Base-by-base conservation (phyloP, 176 grass and related monocot species). In the Pontederia paniculata region DNA sequence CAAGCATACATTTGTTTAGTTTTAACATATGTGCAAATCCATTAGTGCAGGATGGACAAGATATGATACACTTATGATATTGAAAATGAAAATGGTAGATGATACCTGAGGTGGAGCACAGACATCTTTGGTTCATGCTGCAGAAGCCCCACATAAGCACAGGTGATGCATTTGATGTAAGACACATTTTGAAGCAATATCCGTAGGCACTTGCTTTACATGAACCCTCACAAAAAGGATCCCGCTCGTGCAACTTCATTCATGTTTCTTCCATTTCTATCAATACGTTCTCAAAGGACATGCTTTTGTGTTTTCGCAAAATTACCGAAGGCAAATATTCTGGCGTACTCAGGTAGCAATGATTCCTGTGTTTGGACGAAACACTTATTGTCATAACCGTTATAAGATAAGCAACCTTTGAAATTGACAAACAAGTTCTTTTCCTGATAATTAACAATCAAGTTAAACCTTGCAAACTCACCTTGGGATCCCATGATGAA, bases 241-340 rank as follows among this genome's bases (percentile, higher is more conserved):
- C 28, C 28, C 28, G 7, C 28, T 37, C 5, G 28, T 37, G 28
- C 28, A 2, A 37, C 28, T 37, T 37, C 28, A 37, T 37, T 37
- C 28, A 37, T 37, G 28, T 37, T 37, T 37, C 28, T 37, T 37
- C 7, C 28, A 37, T 37, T 81, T 49, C 77, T 52, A 56, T 74
- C 56, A 6, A 23, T 65, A 62, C 72, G 50, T 81, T 75, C 88
- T 70, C 73, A 77, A 65, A 97, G 48, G 52, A 77, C 83, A 72
- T 88, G 72, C 42, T 97, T 97, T 74, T 84, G 82, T 44, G 86
- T 90, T 66, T 76, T 69, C 58, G 86, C 57, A 56, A 97, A 97
- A 63, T 97, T 90, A 72, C 87, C 83, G 54, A 97, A 97, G 45
- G 86, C 83, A 69, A 97, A 97, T 84, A 90, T 97, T 72, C 93